These are phyloP conservation scores for Ophiostoma quercus DNA, from an alignment of 2,329 filamentous ascomycete species.

Conservation along the genomic window DNA sequence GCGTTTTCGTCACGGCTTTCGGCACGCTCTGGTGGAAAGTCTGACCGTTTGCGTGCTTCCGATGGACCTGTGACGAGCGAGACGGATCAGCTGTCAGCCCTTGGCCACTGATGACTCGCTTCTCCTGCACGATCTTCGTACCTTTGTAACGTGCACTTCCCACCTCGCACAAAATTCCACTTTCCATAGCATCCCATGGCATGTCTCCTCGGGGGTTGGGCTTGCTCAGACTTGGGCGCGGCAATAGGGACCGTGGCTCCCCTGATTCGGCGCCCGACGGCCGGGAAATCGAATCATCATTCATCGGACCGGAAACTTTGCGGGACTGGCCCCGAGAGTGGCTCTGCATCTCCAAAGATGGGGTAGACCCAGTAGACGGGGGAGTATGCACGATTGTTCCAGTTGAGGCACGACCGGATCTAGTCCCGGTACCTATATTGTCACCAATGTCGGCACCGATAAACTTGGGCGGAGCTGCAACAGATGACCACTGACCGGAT, in stretches of 20 bases:
- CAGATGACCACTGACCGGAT: conserved; percentile 48
- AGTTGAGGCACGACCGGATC: conserved; percentile 30
- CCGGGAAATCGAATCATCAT: neutral
- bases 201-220: conserved; percentile 19
- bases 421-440: neutral
- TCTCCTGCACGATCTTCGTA: neutral
- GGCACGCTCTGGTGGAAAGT: neutral
- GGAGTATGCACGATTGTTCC: conserved; percentile 39
- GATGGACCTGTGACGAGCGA: neutral
- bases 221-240: conserved; percentile 15
- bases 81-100: neutral
- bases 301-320: neutral
- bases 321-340: neutral
- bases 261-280: neutral
- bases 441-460: neutral
- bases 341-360: neutral
- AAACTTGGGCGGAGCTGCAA: conserved; percentile 24
- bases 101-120: neutral
- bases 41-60: neutral
- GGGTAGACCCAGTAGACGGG: conserved; percentile 17
- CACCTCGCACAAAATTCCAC: neutral
- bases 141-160: neutral
- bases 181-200: neutral
- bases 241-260: conserved; percentile 4
- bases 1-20: no score